Percentiles rank a stretch among this genome's conserved stretches.
Conservation (phyloP, 164 flowering plant genomes). For the Vitis cinerea region DNA sequence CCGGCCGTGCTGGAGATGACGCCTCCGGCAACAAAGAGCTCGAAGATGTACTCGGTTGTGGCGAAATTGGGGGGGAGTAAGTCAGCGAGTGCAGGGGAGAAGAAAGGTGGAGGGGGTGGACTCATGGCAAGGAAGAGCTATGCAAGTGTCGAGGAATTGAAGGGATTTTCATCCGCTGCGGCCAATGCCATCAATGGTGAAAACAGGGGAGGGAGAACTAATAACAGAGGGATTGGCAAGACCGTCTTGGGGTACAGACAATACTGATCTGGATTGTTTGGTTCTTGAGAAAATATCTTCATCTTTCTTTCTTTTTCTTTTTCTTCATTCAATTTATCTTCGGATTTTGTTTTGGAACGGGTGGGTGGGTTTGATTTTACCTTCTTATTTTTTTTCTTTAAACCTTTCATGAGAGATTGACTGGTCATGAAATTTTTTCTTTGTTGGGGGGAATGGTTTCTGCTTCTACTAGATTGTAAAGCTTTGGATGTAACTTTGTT, state of each 20-base stretch:
- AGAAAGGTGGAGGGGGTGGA: conserved; percentile 8
- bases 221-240: conserved; percentile 21
- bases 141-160: background rate
- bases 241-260: conserved; percentile 50
- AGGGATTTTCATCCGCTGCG: conserved; percentile 1
- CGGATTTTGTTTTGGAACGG: background rate
- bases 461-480: conserved; percentile 2
- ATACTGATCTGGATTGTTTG: conserved; percentile 10
- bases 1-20: conserved; percentile 35
- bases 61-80: conserved; percentile 48
- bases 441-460: background rate
- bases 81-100: conserved; percentile 62
- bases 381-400: background rate
- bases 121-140: conserved; percentile 7
- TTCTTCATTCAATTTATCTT: background rate
- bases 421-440: background rate
- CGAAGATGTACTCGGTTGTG: conserved; percentile 21
- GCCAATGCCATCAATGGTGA: conserved; percentile 30
- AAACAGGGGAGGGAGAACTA: conserved; percentile 26
- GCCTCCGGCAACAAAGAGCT: conserved; percentile 38
- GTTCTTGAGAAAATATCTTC: background rate
- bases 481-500: conserved; percentile 10
- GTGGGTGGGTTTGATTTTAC: background rate
- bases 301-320: conserved; percentile 1
- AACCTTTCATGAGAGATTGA: background rate